Evolutionary conservation across 208 protist genomes (phyloP).

Genomic region (Trypanosomatidae sp.): DNA sequence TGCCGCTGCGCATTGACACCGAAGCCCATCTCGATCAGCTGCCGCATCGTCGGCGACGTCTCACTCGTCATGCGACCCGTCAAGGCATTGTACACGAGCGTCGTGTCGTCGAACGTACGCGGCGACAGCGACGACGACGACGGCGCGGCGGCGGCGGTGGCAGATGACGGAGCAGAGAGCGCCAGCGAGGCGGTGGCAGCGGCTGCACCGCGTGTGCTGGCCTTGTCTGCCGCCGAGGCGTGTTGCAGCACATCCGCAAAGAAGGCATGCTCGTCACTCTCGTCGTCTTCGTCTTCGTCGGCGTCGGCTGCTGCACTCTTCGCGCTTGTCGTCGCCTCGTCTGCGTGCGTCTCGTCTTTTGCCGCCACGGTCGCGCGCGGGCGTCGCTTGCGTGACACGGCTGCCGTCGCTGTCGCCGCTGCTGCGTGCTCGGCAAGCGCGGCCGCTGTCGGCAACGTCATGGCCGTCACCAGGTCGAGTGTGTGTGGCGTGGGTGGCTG

Average conservation of each 20-base stretch:
- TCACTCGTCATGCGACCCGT: conserved; percentile 79
- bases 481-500: no score
- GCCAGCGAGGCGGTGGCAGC: no score
- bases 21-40: conserved; percentile 59
- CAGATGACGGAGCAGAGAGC: conserved; percentile 7
- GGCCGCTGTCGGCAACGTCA: no score
- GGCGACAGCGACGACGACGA: not conserved
- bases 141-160: not conserved
- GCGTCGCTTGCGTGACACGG: no score
- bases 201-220: no score
- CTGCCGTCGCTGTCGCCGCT: no score
- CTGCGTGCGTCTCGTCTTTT: no score
- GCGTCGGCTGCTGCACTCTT: not conserved
- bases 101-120: conserved; percentile 11
- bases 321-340: not conserved
- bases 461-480: no score
- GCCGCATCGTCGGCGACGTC: conserved; percentile 31
- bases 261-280: conserved; percentile 13
- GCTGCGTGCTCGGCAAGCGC: no score
- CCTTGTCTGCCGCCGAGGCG: no score
- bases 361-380: no score
- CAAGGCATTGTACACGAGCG: conserved; percentile 73
- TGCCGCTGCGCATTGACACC: conserved; percentile 62
- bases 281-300: conserved; percentile 6
- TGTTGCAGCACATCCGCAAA: conserved; percentile 8